These are phyloP conservation scores for Grammothele lineata DNA, from an alignment of 768 basidiomycete genomes.

Conservation along the genomic window DNA sequence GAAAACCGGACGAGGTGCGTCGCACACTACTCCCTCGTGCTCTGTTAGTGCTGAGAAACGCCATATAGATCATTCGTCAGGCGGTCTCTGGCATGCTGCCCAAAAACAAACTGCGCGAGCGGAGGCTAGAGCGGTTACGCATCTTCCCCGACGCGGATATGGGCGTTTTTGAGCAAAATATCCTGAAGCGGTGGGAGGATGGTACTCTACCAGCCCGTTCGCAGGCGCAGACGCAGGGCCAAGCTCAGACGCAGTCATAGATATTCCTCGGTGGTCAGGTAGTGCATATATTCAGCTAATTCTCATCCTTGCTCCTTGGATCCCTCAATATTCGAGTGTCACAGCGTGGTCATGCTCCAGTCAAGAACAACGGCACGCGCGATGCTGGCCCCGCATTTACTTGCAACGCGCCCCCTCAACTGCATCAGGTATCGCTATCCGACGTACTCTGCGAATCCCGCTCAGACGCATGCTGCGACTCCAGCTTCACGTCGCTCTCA, in stretches of 20 bases:
- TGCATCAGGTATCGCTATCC: too few relatives aligned
- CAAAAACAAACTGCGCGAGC: conserved; percentile 92
- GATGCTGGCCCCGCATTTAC: too few relatives aligned
- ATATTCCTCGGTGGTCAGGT: neutral
- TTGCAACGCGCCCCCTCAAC: too few relatives aligned
- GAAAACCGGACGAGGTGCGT: conserved; percentile 86
- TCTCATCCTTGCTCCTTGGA: too few relatives aligned
- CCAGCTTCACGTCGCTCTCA: too few relatives aligned
- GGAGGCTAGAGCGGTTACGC: conserved; percentile 81
- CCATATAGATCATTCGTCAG: conserved; percentile 81
- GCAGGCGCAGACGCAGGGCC: neutral
- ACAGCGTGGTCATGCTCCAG: too few relatives aligned
- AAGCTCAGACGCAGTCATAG: too few relatives aligned
- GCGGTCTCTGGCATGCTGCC: conserved; percentile 99
- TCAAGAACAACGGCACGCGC: too few relatives aligned
- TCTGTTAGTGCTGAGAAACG: too few relatives aligned
- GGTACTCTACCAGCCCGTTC: conserved; percentile 44
- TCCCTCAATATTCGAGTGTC: too few relatives aligned
- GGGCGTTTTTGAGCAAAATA: conserved; percentile 72
- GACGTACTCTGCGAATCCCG: too few relatives aligned
- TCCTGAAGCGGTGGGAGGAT: conserved; percentile 82
- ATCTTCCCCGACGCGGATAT: conserved; percentile 81
- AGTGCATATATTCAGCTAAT: neutral
- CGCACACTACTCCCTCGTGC: neutral
- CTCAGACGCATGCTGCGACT: too few relatives aligned